Conservation (phyloP, 768 basidiomycete species). For the Butyriboletus loyo region DNA sequence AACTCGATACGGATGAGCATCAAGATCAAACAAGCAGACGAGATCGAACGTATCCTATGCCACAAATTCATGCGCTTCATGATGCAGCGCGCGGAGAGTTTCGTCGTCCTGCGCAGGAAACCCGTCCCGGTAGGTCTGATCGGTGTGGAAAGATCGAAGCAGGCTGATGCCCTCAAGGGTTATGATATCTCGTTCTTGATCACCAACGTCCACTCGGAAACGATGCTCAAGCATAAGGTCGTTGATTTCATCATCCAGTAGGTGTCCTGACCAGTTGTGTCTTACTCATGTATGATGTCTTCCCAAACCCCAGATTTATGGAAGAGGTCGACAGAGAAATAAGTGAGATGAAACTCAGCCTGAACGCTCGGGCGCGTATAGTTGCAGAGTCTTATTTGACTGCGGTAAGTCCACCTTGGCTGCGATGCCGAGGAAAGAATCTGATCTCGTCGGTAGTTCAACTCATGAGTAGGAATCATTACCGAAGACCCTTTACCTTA, state of each 20-base stretch:
- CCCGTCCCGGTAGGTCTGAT: constrained; percentile 69
- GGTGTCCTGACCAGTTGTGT: constrained; percentile 28
- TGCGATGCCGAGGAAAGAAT: not conserved
- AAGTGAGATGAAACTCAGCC: constrained; percentile 96
- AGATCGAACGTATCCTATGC: constrained; percentile 95
- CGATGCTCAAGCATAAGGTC: constrained; percentile 99
- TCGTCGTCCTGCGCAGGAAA: constrained; percentile 92
- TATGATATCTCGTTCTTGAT: constrained; percentile 99
- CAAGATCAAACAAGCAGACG: constrained; percentile 99
- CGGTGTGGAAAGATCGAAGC: constrained; percentile 10
- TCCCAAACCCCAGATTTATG: constrained; percentile 69
- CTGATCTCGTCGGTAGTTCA: constrained; percentile 23
- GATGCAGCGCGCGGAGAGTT: constrained; percentile 98
- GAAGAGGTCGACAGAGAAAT: constrained; percentile 99
- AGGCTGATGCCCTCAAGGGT: constrained; percentile 53
- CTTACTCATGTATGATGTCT: not conserved
- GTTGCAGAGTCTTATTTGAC: constrained; percentile 95
- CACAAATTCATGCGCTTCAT: constrained; percentile 99
- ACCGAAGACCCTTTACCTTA: constrained; percentile 9
- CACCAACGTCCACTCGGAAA: constrained; percentile 94
- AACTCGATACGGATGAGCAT: constrained; percentile 97
- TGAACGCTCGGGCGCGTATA: constrained; percentile 94
- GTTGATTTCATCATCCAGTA: constrained; percentile 99
- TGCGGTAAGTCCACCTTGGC: constrained; percentile 55
- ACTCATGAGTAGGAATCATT: constrained; percentile 16